phyloP scores from a whole-genome alignment of 2,329 filamentous ascomycete species.

The Corinectria fuckeliana region DNA sequence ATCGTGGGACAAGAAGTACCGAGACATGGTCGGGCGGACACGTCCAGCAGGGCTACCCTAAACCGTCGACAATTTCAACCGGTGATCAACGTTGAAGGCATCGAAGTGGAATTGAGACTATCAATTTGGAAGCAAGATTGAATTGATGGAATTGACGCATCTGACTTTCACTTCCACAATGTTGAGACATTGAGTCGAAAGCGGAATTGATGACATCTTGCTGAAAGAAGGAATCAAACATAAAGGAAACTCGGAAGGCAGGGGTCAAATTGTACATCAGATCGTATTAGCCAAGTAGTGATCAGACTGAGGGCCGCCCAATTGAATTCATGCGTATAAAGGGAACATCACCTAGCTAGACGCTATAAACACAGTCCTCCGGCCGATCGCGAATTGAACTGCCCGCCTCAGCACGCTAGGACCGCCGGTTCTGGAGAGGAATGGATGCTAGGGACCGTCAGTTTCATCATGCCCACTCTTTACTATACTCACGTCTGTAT shows the following conservation, averaged over 20 bases:
- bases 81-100: conserved; percentile 1
- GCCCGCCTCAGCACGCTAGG: background rate
- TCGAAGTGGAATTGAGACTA: conserved; percentile 1
- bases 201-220: conserved; percentile 3
- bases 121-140: background rate
- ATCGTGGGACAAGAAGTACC: background rate
- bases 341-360: too few species aligned
- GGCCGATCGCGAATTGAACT: background rate
- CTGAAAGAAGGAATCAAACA: too few species aligned
- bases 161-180: conserved; percentile 3
- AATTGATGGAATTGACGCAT: conserved; percentile 3
- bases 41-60: background rate
- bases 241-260: too few species aligned
- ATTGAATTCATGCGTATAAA: too few species aligned
- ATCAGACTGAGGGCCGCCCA: too few species aligned
- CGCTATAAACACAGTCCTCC: too few species aligned
- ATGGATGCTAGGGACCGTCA: background rate
- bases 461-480: background rate
- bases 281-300: too few species aligned
- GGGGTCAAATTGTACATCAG: too few species aligned
- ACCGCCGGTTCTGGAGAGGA: background rate
- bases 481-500: background rate
- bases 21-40: background rate
- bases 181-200: background rate
- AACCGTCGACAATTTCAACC: background rate